Evolutionary conservation across 768 basidiomycete species (phyloP), one percentile per base, ranked within the genome.

Genomic region (Tricholoma flavovirens): DNA sequence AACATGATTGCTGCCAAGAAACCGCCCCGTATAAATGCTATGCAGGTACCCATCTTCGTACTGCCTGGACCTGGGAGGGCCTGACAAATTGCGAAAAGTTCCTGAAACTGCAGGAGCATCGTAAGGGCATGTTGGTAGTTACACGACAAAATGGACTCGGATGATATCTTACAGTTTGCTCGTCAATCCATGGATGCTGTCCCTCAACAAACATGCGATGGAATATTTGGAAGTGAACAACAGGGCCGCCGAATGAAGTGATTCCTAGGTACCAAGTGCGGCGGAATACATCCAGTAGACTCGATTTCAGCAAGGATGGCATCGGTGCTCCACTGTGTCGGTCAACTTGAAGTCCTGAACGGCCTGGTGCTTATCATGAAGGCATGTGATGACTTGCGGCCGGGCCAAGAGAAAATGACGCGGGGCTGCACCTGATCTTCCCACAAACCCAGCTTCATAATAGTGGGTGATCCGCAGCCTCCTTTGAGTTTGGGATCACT

Each of bases 61-160:
- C 73, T 72, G 12, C 66, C 78, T 5, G 81, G 79, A 2, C 81
- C 80, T 3, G 79, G 79, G 1, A 81, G 64, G 2, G 76, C 77
- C 51, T 78, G 76, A 0, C 70, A 66, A 8, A 82, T 63, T 0
- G 79, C 77, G 55, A 83, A 79, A 8, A 79, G 64, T 49, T 82
- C 79, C 56, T 73, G 70, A 53, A 71, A 75, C 73, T 75, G 52
- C 6, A 14, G 12, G 10, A 2, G 24, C 11, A 19, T 45, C 17
- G 5, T 19, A 22, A 19, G 48, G n/a, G 56, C 7, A 3, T 11
- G n/a, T n/a, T n/a, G n/a, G n/a, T n/a, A n/a, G n/a, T 26, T 26
- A 26, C 24, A 26, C 24, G 24, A 26, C 4, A 32, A 32, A 32
- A 32, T 32, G 30, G 10, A 32, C 4, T 5, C 4, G 30, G 9